Conservation (phyloP, 2,329 filamentous ascomycete genomes). For the Exophiala sideris region DNA sequence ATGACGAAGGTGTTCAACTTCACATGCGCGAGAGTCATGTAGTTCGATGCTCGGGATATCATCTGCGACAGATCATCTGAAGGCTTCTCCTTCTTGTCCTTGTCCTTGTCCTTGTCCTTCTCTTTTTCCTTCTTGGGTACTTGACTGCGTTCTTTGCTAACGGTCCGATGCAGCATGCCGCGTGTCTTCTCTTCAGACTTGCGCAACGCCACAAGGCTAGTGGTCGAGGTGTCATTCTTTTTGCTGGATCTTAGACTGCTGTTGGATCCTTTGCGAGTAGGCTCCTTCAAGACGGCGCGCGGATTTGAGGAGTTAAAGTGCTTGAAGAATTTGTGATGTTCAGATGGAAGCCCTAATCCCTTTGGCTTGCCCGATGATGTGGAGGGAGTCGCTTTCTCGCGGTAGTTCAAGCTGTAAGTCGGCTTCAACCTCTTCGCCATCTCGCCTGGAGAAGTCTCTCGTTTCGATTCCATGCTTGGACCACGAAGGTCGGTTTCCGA, state of each 20-base stretch:
- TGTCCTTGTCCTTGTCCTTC: slow-evolving; percentile 40
- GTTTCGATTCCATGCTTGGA: slow-evolving; percentile 43
- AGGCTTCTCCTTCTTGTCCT: slow-evolving; percentile 55
- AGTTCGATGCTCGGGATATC: slow-evolving; percentile 91
- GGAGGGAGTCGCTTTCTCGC: slow-evolving; percentile 7
- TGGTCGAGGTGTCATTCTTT: slow-evolving; percentile 30
- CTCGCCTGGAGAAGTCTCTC: slow-evolving; percentile 64
- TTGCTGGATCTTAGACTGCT: slow-evolving; percentile 35
- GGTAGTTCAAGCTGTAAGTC: slow-evolving; percentile 53
- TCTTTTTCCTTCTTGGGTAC: slow-evolving; percentile 45
- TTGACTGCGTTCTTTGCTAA: slow-evolving; percentile 19
- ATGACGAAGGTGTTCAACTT: slow-evolving; percentile 93
- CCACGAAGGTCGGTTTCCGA: slow-evolving; percentile 20
- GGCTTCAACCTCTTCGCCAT: slow-evolving; percentile 80
- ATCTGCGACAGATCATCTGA: slow-evolving; percentile 94
- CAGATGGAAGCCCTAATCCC: slow-evolving; percentile 19
- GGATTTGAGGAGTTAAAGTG: slow-evolving; percentile 23
- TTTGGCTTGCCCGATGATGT: slow-evolving; percentile 15
- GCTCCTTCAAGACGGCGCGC: slow-evolving; percentile 14
- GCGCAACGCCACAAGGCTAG: slow-evolving; percentile 20
- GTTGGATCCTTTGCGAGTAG: slow-evolving; percentile 29
- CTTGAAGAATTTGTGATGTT: slow-evolving; percentile 28
- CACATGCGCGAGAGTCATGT: slow-evolving; percentile 95
- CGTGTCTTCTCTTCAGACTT: slow-evolving; percentile 45
- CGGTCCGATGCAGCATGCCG: slow-evolving; percentile 41